Conservation (phyloP, 257 asterid genomes). For the Pogostemon cablin region DNA sequence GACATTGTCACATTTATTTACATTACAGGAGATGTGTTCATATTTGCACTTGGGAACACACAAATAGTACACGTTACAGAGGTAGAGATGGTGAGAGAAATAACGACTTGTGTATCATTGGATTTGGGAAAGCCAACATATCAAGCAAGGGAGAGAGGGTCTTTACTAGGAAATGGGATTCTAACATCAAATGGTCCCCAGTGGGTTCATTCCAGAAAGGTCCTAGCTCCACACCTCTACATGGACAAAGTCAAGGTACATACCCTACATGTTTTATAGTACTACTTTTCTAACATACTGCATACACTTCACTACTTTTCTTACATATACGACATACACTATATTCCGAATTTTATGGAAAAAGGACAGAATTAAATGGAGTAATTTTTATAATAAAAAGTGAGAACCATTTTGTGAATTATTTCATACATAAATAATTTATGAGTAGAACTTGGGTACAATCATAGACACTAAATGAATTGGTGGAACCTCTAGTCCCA, state of each 20-base stretch:
- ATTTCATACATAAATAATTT: too few species aligned
- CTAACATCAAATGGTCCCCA: conserved; percentile 46
- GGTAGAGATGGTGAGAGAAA: conserved; percentile 44
- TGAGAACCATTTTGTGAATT: too few species aligned
- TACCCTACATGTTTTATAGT: background rate
- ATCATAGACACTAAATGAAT: too few species aligned
- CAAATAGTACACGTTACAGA: conserved; percentile 40
- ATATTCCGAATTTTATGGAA: too few species aligned
- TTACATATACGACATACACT: too few species aligned
- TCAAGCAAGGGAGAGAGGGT: conserved; percentile 40
- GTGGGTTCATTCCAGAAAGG: conserved; percentile 51
- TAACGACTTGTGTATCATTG: conserved; percentile 38
- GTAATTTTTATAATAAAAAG: too few species aligned
- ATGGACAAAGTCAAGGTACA: conserved; percentile 52
- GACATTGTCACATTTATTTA: too few species aligned
- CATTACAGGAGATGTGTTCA: background rate
- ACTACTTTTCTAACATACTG: too few species aligned
- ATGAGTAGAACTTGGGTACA: too few species aligned
- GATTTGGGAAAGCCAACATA: conserved; percentile 50
- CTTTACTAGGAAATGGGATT: conserved; percentile 51
- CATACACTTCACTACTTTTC: too few species aligned
- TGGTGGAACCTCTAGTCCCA: too few species aligned
- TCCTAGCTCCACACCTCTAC: conserved; percentile 52
- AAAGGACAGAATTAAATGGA: too few species aligned
- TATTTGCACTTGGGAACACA: conserved; percentile 43